phyloP scores from a whole-genome alignment of 1,284 basidiomycete genomes.

The Lignosus rhinocerotis region DNA sequence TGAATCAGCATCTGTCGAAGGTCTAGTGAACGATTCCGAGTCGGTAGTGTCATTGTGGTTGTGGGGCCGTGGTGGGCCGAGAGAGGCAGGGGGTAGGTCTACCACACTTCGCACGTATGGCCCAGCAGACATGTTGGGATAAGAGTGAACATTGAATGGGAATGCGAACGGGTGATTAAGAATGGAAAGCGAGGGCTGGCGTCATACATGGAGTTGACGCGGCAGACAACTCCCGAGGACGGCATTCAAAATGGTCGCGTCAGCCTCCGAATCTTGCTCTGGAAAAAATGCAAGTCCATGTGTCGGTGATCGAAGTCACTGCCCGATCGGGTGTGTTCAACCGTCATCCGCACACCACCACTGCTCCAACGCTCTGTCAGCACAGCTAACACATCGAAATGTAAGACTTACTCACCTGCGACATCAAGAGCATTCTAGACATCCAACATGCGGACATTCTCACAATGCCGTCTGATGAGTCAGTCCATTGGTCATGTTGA shows the following conservation, averaged over 20 bases:
- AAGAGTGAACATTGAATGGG: neutral
- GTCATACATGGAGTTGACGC: neutral
- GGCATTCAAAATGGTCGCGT: neutral
- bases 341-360: neutral
- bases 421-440: too few species aligned
- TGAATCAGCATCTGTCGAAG: slow-evolving; percentile 2
- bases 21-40: neutral
- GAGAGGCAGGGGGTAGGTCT: neutral
- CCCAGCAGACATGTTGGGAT: neutral
- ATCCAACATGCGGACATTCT: too few species aligned
- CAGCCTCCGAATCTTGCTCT: neutral
- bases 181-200: neutral
- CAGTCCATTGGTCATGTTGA: too few species aligned
- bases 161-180: neutral
- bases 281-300: neutral
- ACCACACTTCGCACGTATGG: neutral
- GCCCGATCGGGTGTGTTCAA: neutral
- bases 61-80: neutral
- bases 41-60: neutral
- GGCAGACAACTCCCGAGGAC: neutral
- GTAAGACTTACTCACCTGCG: too few species aligned
- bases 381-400: neutral
- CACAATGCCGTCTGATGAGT: too few species aligned
- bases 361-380: neutral
- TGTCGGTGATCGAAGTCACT: neutral